phyloP scores from a whole-genome alignment of 805 yeast species.

The Cyberlindnera saturnus region DNA sequence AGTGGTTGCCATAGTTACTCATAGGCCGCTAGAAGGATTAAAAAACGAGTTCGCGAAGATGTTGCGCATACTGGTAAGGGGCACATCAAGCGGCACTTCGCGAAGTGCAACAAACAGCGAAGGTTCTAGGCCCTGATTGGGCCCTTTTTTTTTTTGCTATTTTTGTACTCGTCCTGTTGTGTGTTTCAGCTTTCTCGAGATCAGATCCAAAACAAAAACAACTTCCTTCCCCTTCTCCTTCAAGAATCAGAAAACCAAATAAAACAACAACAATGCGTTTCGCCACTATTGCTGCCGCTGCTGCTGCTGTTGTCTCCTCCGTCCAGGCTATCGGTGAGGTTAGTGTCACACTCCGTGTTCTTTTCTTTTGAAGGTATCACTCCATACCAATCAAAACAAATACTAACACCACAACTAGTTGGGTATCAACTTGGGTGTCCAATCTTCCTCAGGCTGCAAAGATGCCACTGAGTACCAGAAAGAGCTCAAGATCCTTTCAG shows the following conservation, averaged over 20 bases:
- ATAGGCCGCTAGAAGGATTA: no score
- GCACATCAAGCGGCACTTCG: no score
- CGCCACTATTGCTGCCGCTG: conserved; percentile 15
- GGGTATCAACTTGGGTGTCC: conserved; percentile 84
- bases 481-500: conserved; percentile 57
- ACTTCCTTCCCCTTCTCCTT: background rate
- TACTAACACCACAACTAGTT: conserved; percentile 27
- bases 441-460: conserved; percentile 68
- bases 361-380: background rate
- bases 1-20: no score
- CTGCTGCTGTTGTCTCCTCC: conserved; percentile 43
- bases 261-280: conserved; percentile 16
- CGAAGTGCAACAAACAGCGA: no score
- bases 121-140: background rate
- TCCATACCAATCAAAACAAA: background rate
- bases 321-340: conserved; percentile 56
- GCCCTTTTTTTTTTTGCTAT: background rate
- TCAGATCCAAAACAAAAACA: background rate
- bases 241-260: background rate
- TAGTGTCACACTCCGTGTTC: conserved; percentile 9
- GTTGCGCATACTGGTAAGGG: no score
- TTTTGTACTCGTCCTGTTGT: background rate
- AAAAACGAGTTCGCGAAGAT: no score
- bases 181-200: no score
- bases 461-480: conserved; percentile 57